Conservation (phyloP, 768 basidiomycete genomes). For the Naematelia encephala region DNA sequence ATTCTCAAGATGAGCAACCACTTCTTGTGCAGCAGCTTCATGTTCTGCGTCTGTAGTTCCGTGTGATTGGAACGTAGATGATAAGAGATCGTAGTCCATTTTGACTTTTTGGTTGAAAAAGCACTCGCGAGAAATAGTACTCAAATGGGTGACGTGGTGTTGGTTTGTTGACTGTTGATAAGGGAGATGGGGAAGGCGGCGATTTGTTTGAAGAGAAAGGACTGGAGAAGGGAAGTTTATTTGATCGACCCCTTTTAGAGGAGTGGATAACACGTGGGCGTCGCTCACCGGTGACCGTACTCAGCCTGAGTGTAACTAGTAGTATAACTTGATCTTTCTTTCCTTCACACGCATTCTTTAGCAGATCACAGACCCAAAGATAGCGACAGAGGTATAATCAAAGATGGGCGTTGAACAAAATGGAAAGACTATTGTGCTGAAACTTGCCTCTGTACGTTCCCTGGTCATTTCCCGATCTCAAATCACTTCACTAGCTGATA, state of each 20-base stretch:
- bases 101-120: background rate
- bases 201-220: no score
- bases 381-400: conserved; percentile 4
- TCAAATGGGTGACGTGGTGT: background rate
- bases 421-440: conserved; percentile 34
- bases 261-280: background rate
- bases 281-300: no score
- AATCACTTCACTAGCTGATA: conserved; percentile 1
- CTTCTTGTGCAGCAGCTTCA: background rate
- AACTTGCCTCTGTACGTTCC: conserved; percentile 29
- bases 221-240: background rate
- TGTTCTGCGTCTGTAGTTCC: background rate
- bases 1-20: background rate
- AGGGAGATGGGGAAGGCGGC: background rate
- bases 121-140: background rate
- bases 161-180: background rate
- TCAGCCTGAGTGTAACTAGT: no score
- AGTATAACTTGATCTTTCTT: no score
- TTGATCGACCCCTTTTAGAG: background rate
- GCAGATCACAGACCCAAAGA: no score
- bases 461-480: background rate
- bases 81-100: background rate
- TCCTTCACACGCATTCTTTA: no score
- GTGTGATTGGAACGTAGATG: background rate
- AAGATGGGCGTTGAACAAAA: conserved; percentile 39